These are phyloP conservation scores for Populus davidiana DNA, from an alignment of 345 rosid species.

Conservation along the genomic window DNA sequence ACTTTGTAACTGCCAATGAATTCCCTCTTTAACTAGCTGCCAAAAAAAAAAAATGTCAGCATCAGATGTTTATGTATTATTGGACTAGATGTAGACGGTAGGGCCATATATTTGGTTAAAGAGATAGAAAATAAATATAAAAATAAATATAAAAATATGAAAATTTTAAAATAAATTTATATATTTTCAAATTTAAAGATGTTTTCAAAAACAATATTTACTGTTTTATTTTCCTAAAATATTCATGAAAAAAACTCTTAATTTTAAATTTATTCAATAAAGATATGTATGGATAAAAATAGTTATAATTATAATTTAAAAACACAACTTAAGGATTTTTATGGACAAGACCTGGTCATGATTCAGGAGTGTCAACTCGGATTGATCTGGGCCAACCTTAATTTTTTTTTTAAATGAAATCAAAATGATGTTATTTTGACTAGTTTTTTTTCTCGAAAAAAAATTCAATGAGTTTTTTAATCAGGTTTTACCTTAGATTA, in stretches of 20 bases:
- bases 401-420: not conserved
- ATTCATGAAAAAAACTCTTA: fast-evolving
- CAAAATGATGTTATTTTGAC: not conserved
- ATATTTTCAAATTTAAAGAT: not conserved
- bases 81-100: too few relatives aligned
- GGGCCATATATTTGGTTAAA: not conserved
- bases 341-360: fast-evolving
- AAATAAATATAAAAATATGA: too few relatives aligned
- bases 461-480: not conserved
- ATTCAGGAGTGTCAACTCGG: fast-evolving
- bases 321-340: fast-evolving
- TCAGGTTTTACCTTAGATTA: not conserved
- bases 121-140: too few relatives aligned
- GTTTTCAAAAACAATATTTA: not conserved
- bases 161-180: not conserved
- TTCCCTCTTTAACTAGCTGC: not conserved
- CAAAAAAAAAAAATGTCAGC: too few relatives aligned
- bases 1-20: not conserved
- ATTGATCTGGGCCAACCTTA: fast-evolving
- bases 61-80: too few relatives aligned
- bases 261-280: not conserved
- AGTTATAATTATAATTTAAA: not conserved
- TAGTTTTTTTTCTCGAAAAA: not conserved
- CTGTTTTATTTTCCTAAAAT: not conserved
- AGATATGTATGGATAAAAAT: not conserved